These are phyloP conservation scores for Pyricularia grisea DNA, from an alignment of 2,329 filamentous ascomycete genomes.

Conservation along the genomic window DNA sequence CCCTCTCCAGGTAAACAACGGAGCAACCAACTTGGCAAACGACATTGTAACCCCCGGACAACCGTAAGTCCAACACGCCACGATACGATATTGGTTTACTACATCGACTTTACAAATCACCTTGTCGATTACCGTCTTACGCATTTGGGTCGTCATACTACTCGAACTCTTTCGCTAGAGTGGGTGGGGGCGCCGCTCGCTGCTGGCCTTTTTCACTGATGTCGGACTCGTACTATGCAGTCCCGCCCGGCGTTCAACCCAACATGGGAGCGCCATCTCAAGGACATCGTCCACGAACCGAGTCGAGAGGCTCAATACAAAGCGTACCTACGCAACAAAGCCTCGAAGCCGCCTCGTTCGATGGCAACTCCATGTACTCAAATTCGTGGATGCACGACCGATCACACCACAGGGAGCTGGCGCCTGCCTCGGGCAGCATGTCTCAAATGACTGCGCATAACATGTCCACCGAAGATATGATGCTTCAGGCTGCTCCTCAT, in stretches of 20 bases:
- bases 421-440: conserved; percentile 32
- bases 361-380: conserved; percentile 33
- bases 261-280: conserved; percentile 21
- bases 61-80: neutral
- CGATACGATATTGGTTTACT: neutral
- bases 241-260: conserved; percentile 7
- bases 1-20: neutral
- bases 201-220: conserved; percentile 1
- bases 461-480: conserved; percentile 42
- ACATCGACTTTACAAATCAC: neutral
- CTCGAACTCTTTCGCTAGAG: neutral
- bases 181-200: neutral
- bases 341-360: conserved; percentile 36
- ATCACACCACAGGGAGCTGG: conserved; percentile 34
- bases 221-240: conserved; percentile 1
- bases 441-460: conserved; percentile 16
- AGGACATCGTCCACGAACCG: conserved; percentile 22
- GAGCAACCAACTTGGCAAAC: neutral
- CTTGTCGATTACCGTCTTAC: neutral
- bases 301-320: conserved; percentile 47
- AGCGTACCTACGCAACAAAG: conserved; percentile 42
- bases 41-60: neutral
- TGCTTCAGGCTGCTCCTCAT: conserved; percentile 47
- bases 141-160: neutral
- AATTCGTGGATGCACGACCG: conserved; percentile 38